Evolutionary conservation across 73 alveolate genomes (phyloP), one percentile per base, ranked within the genome.

Genomic region (Uronychia binucleata): DNA sequence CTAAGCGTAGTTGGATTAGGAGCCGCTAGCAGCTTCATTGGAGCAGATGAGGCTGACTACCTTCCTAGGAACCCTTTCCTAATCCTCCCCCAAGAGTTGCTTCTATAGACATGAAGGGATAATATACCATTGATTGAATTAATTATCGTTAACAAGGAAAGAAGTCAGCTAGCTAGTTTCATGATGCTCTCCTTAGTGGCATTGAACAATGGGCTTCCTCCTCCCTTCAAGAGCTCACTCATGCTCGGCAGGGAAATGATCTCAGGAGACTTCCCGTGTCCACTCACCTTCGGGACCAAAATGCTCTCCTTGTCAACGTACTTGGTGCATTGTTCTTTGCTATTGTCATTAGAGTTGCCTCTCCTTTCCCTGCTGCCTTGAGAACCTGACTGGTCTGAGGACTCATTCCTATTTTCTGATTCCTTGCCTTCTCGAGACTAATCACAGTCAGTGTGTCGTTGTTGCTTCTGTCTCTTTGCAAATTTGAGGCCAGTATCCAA

Each of bases 211-310:
- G 67, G 67, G 19, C 67, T 46, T 46, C 67, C 67, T 46, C 67
- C 19, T 46, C 67, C 19, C 19, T 19, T 46, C 19, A 19, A 46
- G 67, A 46, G 67, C 5, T 46, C 67, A 46, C 19, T 19, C 67
- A 46, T 46, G 19, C 19, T 46, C n/a, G 67, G 19, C 19, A 19
- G 67, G 67, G 5, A 46, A 46, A 5, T 46, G 67, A 46, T 46
- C 67, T 46, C 67, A 46, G 67, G 67, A 11, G 67, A 46, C 67
- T 46, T 46, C 67, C 67, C 67, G 19, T 46, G 67, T 46, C 67
- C 67, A 46, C 67, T 46, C 67, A 46, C 67, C 19, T 46, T 46
- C 5, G 67, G 67, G 19, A 46, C 67, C 67, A 46, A 46, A 46
- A 46, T 46, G n/a, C 67, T 19, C 5, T 46, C 67, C 19, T 19